phyloP scores from a whole-genome alignment of 2,329 filamentous ascomycete genomes.

The Colletotrichum navitas region DNA sequence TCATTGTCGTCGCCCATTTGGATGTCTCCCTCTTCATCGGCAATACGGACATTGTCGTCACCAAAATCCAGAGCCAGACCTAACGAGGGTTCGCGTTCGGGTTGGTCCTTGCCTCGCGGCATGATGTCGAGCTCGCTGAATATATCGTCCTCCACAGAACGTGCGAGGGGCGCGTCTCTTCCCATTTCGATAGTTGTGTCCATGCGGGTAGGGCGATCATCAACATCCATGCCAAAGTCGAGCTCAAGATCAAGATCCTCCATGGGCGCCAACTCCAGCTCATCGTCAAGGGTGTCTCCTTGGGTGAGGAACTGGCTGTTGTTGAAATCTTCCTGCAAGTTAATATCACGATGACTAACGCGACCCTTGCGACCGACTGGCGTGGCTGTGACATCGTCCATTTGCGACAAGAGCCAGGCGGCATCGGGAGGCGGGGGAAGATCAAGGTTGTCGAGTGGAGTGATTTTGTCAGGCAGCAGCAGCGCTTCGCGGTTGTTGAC shows the following conservation, averaged over 20 bases:
- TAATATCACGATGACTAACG: conserved; percentile 73
- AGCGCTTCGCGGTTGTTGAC: conserved; percentile 87
- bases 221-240: conserved; percentile 80
- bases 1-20: conserved; percentile 70
- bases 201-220: conserved; percentile 67
- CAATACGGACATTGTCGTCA: conserved; percentile 69
- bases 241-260: conserved; percentile 80
- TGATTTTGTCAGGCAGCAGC: conserved; percentile 91
- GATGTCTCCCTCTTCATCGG: conserved; percentile 74
- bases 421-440: conserved; percentile 89
- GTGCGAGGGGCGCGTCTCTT: conserved; percentile 81
- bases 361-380: conserved; percentile 70
- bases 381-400: conserved; percentile 70
- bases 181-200: conserved; percentile 86
- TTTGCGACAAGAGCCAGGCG: conserved; percentile 83
- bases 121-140: conserved; percentile 73
- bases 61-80: conserved; percentile 66
- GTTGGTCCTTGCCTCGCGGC: conserved; percentile 67
- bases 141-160: conserved; percentile 77
- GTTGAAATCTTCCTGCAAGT: conserved; percentile 76
- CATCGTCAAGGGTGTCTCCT: conserved; percentile 70
- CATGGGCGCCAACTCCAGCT: conserved; percentile 65
- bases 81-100: conserved; percentile 68
- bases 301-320: conserved; percentile 86
- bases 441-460: conserved; percentile 85